Evolutionary conservation across 805 yeast genomes (phyloP), one percentile per base, ranked within the genome.

Genomic region (Kluyveromyces dobzhanskii): DNA sequence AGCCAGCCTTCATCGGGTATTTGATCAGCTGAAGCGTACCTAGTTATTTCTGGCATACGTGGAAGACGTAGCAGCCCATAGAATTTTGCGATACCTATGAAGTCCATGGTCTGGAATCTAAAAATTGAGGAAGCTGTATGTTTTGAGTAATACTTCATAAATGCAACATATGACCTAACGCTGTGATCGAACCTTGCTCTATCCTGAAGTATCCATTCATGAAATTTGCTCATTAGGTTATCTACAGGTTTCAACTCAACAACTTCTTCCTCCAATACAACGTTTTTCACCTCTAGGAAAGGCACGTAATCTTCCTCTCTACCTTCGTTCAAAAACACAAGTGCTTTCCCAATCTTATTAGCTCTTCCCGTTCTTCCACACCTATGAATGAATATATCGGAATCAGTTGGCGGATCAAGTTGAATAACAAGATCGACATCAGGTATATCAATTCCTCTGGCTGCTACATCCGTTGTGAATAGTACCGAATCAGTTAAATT

Each of bases 391-490:
- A 90, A 92, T 55, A 86, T 76, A 53, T 83, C 94, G 0, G 97
- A 85, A 48, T 88, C 95, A 0, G 86, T 78, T 1, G 98, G 98
- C 1, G 97, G 95, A 47, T 92, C 97, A 17, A 90, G 50, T 56
- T 92, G 98, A n/a, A 92, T 65, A 3, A 90, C 97, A 18, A 88
- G 62, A 53, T 92, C 97, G 8, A 92, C 97, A 39, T 88, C 92
- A 0, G 95, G 94, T 21, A 92, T 80, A 65, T 92, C 98, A 17
- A 92, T 75, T 31, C 98, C 98, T 55, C 98, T 72, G 0, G 97
- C 96, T 0, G 98, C 97, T n/a, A 92, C 96, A 67, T 92, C 98
- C 0, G 98, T 92, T 2, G 98, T 87, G 61, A 92, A 65, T 17
- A 92, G 61, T 0, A 90, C 75, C 8, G 79, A 67, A 46, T 76